These are phyloP conservation scores for Solanum chacoense DNA, from an alignment of 305 asterid genomes.

Conservation along the genomic window DNA sequence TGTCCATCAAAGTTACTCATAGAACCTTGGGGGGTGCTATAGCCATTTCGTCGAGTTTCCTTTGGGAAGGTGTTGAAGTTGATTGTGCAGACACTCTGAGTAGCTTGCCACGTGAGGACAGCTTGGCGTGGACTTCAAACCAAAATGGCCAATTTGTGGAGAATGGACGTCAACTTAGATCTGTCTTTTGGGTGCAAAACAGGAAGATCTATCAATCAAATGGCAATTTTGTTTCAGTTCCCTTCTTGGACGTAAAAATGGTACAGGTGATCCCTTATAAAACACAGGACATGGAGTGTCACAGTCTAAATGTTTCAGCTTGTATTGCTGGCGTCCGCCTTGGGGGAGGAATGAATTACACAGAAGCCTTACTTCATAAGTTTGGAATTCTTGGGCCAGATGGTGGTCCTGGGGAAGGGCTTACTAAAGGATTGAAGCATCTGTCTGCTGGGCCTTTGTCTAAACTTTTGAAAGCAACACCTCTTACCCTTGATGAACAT, in stretches of 20 bases:
- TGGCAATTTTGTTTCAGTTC: conserved; percentile 22
- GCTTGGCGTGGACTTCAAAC: conserved; percentile 21
- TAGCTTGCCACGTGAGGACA: conserved; percentile 29
- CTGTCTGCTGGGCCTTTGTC: conserved; percentile 83
- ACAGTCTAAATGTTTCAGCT: conserved; percentile 77
- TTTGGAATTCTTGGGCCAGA: conserved; percentile 95
- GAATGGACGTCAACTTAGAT: conserved; percentile 47
- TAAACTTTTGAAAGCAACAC: conserved; percentile 72
- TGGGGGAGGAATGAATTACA: conserved; percentile 93
- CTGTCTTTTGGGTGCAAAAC: conserved; percentile 94
- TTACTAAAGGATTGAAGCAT: conserved; percentile 71
- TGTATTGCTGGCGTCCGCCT: conserved; percentile 86
- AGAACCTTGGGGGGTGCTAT: conserved; percentile 95
- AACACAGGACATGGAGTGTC: conserved; percentile 73
- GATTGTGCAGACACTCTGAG: conserved; percentile 56
- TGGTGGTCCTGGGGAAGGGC: conserved; percentile 98
- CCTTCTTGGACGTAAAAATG: conserved; percentile 58
- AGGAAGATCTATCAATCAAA: conserved; percentile 32
- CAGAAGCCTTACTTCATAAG: conserved; percentile 86
- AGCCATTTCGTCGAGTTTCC: conserved; percentile 70
- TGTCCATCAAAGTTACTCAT: conserved; percentile 64
- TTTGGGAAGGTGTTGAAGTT: conserved; percentile 83
- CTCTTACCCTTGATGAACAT: conserved; percentile 36
- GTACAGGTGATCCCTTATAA: conserved; percentile 83
- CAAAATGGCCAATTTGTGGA: conserved; percentile 18